Evolutionary conservation across 202 grass and related monocot species (phyloP), one percentile per base, ranked within the genome.

Genomic region (Schoenoplectus triqueter): DNA sequence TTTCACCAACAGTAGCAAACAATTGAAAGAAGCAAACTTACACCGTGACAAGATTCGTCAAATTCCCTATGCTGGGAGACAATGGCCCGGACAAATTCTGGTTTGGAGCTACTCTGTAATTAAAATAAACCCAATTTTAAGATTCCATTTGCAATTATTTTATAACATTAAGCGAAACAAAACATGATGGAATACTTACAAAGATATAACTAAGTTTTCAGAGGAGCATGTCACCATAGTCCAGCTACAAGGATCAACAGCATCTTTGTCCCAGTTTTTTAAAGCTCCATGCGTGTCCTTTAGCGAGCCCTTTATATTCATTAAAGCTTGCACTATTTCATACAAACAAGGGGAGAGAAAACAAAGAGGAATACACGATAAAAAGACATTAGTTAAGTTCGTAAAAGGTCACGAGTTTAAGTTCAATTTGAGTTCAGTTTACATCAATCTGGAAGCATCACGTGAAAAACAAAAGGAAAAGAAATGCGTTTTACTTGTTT

Each of bases 191-290:
- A 65, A 50, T 20, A 21, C 15, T 86, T 86, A 97, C 92, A 97
- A 65, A 60, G 79, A 47, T 49, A 80, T 87, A 81, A 97, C 89
- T 17, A 64, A 6, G 59, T 21, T 18, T 64, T 80, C 6, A 65
- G 79, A n/a, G 7, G 94, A 97, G 85, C 94, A 97, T 17, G 87
- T 89, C 77, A 97, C 83, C 83, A 86, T 90, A 42, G 90, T 56
- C 90, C 90, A 97, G 86, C 90, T 90, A 84, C 94, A 97, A 77
- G 92, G 94, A 92, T 97, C 94, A 40, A 90, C 90, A 17, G 91
- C 91, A 89, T 89, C 40, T 87, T 81, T 79, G 87, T 97, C 94
- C 94, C 94, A 97, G 88, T 83, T 92, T 76, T 90, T 88, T 86
- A 97, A 82, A 88, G 83, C 88, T 42, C 90, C 87, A 64, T 84